Base-by-base conservation (phyloP, 208 protist genomes). In the Crithidia brevicula region DNA sequence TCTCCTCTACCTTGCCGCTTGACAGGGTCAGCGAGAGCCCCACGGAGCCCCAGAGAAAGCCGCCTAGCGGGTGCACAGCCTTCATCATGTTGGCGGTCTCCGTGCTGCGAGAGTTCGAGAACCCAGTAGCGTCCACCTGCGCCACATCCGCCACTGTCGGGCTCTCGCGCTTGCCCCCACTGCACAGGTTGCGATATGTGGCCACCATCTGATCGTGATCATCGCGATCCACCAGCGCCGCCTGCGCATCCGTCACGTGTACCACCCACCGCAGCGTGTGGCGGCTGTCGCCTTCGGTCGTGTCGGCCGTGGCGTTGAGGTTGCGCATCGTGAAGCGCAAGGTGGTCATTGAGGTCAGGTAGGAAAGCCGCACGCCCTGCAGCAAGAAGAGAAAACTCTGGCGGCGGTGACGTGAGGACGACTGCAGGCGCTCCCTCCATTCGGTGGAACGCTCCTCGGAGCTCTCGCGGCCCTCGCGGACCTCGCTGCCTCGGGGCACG, bases 11-110 rank as follows among this genome's bases (percentile, higher is more conserved):
- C 45, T 79, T 81, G 27, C 83, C 88, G 47, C 75, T 88, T 2
- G 82, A 90, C 10, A 96, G 73, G 13, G 81, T 89, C 43, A 92
- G 74, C 30, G 89, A 94, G 13, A 91, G 67, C 27, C 92, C 81
- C 33, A 83, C 73, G 15, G 88, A 92, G 22, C 91, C 91, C 91
- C 91, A 96, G 20, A 93, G 77, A 65, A 88, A 96, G 22, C 91
- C 91, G 40, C 86, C 76, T 2, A 91, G 78, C 2, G 91, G 83
- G 50, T 78, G 76, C 67, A 67, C 73, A 42, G 22, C 57, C 69
- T 59, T 69, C 58, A 71, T 70, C 25, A 15, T 22, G 30, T 49
- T 78, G 31, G 66, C 83, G 54, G 52, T 51, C 56, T 79, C 58
- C 1, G 31, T 23, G 15, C 25, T 38, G 7, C 62, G 67, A 13